A percentile compares a stretch with the other conserved stretches of the same genome.
Conservation (phyloP, 2,329 filamentous ascomycete genomes). For the Pseudocercospora fuligena region DNA sequence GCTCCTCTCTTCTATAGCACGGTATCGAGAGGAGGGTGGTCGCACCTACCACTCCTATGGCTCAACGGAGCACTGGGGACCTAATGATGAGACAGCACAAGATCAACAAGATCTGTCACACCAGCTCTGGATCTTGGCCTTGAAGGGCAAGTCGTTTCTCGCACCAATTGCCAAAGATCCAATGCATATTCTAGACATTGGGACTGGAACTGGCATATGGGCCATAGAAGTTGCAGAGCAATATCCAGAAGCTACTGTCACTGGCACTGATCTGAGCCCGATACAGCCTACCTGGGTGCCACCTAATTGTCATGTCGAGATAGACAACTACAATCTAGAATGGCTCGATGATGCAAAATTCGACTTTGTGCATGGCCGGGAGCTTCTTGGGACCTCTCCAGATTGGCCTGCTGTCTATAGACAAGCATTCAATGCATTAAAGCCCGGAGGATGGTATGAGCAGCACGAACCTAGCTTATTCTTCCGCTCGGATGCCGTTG, state of each 20-base stretch:
- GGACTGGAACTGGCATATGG: conserved; percentile 28
- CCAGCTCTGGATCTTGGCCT: conserved; percentile 23
- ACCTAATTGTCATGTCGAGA: conserved; percentile 45
- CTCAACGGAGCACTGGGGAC: conserved; percentile 26
- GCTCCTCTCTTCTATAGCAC: conserved; percentile 23
- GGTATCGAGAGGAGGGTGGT: conserved; percentile 24
- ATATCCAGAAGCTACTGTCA: conserved; percentile 41
- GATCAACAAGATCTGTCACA: conserved; percentile 27
- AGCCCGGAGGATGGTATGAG: conserved; percentile 33
- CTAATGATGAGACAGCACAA: conserved; percentile 25
- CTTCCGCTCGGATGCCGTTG: conserved; percentile 28
- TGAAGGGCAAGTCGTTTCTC: conserved; percentile 22
- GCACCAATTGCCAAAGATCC: conserved; percentile 8
- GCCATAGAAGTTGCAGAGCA: conserved; percentile 38
- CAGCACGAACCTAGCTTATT: conserved; percentile 25
- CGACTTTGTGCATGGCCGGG: conserved; percentile 48
- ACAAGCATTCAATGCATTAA: conserved; percentile 28
- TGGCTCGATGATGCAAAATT: conserved; percentile 41
- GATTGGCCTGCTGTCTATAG: conserved; percentile 28
- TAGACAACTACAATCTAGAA: conserved; percentile 46
- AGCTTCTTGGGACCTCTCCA: conserved; percentile 23
- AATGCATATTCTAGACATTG: conserved; percentile 20
- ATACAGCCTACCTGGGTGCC: conserved; percentile 43
- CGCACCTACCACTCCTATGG: conserved; percentile 24
- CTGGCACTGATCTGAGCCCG: conserved; percentile 47